phyloP scores from a whole-genome alignment of 768 basidiomycete genomes.

The Agrocybe pediades region DNA sequence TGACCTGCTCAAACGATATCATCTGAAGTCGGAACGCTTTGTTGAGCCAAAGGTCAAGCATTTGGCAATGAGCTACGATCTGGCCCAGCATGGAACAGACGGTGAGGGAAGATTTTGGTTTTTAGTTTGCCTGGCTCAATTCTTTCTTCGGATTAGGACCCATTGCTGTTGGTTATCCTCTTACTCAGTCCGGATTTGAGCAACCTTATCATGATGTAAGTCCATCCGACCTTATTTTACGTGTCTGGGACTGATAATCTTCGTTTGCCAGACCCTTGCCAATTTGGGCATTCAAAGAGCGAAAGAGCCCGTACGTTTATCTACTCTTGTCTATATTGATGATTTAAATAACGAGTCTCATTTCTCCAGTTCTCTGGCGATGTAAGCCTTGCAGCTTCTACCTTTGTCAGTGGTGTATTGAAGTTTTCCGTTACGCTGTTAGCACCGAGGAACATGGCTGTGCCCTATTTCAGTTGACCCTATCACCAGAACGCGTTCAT shows the following conservation, averaged over 20 bases:
- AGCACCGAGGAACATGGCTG: slow-evolving; percentile 3
- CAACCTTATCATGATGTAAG: slow-evolving; percentile 1
- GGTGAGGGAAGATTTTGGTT: background rate
- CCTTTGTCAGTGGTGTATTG: too few species aligned
- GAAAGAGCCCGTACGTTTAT: background rate
- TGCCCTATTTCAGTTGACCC: slow-evolving; percentile 1
- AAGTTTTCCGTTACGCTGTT: too few species aligned
- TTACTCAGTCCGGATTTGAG: slow-evolving; percentile 2
- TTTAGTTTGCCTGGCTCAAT: background rate
- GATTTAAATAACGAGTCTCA: background rate
- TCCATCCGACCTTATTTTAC: background rate
- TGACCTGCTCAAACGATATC: slow-evolving; percentile 2
- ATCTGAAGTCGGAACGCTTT: slow-evolving; percentile 3
- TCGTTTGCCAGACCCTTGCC: background rate
- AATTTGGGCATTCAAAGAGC: slow-evolving; percentile 2
- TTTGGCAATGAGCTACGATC: slow-evolving; percentile 4
- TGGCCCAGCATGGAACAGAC: background rate
- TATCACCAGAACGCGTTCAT: background rate
- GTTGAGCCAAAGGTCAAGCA: slow-evolving; percentile 1
- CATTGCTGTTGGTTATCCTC: background rate
- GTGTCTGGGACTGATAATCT: background rate
- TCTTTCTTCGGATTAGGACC: background rate
- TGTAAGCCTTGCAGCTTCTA: background rate
- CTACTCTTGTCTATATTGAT: background rate
- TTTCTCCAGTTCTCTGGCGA: background rate